Base-by-base conservation (phyloP, 768 basidiomycete genomes). In the Mycena latifolia region DNA sequence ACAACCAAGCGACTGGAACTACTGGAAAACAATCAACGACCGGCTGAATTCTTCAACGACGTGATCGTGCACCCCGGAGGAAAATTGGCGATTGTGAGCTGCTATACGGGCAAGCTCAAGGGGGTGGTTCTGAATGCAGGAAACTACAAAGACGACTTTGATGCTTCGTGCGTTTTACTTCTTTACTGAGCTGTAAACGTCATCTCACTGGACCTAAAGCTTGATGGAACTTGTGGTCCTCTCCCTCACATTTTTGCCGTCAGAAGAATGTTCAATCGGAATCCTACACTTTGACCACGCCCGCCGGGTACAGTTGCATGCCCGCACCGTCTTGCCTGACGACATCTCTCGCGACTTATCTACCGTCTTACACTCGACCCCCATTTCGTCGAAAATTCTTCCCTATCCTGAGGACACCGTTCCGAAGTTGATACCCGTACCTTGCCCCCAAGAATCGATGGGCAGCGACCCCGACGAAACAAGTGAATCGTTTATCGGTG, bases 1-100 rank as follows among this genome's bases (percentile, higher is more conserved):
- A 72, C 77, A 15, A 83, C 78, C 22, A 84, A 84, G 53, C 78
- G 81, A 35, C 72, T 91, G 7, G 77, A 86, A 20, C 77, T 95
- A 28, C 80, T 81, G 61, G 89, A 93, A 54, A 84, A 83, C 35
- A 69, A 69, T 20, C 69, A 85, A n/a, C 85, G 91, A 17, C 79
- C 80, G 5, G 86, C 91, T 12, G 93, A 95, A 75, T 92, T 89
- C 77, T 89, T 88, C 73, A 90, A 87, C 39, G 86, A 91, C 67
- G 78, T 92, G 20, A 72, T 92, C 25, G 82, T 94, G n/a, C 84
- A 92, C 70, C 86, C 88, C 1, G 83, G 84, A 7, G 91, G 91
- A 18, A 77, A 80, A 22, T 58, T 90, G 15, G 91, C 86, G 3
- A 78, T 92, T 22, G 87, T 85, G 25, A 88, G 86, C 76, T 86